Evolutionary conservation across 73 alveolate genomes (phyloP), one percentile per base, ranked within the genome.

Genomic region (Paramecium biaurelia): DNA sequence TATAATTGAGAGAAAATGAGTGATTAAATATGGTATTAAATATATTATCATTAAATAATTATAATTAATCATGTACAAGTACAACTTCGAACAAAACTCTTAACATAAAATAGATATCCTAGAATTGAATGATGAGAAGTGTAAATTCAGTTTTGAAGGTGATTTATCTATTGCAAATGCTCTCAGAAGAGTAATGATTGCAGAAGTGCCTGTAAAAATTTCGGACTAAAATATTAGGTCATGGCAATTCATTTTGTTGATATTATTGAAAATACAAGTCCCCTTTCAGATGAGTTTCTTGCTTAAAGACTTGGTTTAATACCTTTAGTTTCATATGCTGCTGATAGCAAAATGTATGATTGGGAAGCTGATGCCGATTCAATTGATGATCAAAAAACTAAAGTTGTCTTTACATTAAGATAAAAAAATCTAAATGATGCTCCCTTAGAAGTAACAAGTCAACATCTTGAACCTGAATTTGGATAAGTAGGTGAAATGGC

Each of bases 201-300:
- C 99, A 1, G 99, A 97, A 88, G 98, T 97, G 0, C 99, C 99
- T 30, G 90, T 79, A 79, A 79, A n/a, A 9, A 4, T 11, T 18
- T 79, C 5, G 45, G 45, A 18, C 35, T 43, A 20, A 79, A 42
- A 5, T n/a, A 32, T 70, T 76, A 89, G 87, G 96, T 98, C 7
- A 97, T 97, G 98, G 99, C 99, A 15, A 96, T 97, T 74, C 99
- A 97, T 90, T 92, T 96, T 88, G 99, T 97, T 18, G 95, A 96
- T 89, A 96, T 97, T 42, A 92, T 93, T 20, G 98, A 95, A 92
- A 97, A 97, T 92, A 96, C 99, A 15, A 88, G 97, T 58, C 98
- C 99, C 15, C 93, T 97, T 23, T 97, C 95, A 88, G 99, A 97
- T 92, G 99, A 97, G 89, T 97, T 96, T 76, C 79, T 97, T 1